Conservation (phyloP, 768 basidiomycete genomes). For the Chalciporus pseudorubinellus region DNA sequence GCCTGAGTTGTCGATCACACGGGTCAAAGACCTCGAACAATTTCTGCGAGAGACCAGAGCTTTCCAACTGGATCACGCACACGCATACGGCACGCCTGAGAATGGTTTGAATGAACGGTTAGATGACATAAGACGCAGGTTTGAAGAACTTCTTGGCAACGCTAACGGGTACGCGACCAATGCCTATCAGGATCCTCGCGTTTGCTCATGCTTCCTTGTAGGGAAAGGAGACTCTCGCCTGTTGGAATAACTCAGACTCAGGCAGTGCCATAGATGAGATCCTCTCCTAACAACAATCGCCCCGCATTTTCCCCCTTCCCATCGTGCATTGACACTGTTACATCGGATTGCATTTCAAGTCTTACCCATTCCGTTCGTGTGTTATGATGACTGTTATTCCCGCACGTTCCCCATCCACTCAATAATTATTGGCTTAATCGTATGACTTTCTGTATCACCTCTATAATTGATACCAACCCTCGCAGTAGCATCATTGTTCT, state of each 20-base stretch:
- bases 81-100: conserved; percentile 20
- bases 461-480: no score
- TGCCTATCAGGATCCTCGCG: not conserved
- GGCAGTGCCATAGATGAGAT: not conserved
- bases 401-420: not conserved
- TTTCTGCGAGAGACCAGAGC: conserved; percentile 62
- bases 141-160: conserved; percentile 32
- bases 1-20: conserved; percentile 58
- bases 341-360: not conserved
- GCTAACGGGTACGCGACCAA: conserved; percentile 24
- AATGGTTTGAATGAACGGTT: conserved; percentile 13
- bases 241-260: conserved; percentile 7
- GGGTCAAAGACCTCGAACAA: conserved; percentile 60
- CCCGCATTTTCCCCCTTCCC: not conserved
- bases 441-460: not conserved
- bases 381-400: not conserved
- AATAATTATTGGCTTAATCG: not conserved
- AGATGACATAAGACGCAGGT: conserved; percentile 15
- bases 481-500: not conserved
- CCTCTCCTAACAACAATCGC: no score
- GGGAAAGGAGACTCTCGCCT: conserved; percentile 20
- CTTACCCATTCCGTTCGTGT: not conserved
- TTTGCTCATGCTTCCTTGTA: not conserved
- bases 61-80: conserved; percentile 58
- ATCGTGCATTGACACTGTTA: not conserved